A percentile compares a stretch with the other conserved stretches of the same genome.
Conservation (phyloP, 1,139 yeast species). For the Saccharomycopsis hybrid region DNA sequence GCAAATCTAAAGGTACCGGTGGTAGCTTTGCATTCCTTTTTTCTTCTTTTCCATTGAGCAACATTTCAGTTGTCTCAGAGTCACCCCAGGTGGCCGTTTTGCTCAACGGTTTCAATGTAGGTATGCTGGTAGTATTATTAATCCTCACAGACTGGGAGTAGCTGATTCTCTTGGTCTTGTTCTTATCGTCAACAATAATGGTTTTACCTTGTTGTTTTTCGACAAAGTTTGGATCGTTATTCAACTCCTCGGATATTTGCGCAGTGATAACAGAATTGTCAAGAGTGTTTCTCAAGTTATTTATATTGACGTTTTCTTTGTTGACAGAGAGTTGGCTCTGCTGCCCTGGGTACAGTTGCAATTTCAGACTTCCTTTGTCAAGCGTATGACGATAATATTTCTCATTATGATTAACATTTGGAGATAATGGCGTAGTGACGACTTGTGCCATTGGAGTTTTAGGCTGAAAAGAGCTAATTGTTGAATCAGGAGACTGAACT, state of each 20-base stretch:
- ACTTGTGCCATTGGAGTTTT: no score
- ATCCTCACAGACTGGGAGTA: constrained; percentile 5
- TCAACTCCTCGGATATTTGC: not conserved
- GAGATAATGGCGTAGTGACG: no score
- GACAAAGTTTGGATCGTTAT: not conserved
- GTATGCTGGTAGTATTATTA: not conserved
- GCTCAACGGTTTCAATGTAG: not conserved
- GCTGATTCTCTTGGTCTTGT: not conserved
- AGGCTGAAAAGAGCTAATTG: no score
- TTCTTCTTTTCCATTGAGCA: not conserved
- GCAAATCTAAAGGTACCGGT: constrained; percentile 47
- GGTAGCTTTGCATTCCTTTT: constrained; percentile 30
- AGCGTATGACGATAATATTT: no score
- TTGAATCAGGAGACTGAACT: no score
- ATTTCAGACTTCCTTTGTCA: no score
- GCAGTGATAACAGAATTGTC: not conserved
- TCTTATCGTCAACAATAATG: not conserved
- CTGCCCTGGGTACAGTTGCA: no score
- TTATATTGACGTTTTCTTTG: no score
- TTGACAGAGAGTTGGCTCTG: no score
- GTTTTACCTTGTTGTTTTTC: not conserved
- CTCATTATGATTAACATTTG: no score
- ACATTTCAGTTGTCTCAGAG: not conserved
- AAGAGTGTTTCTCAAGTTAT: constrained; percentile 4
- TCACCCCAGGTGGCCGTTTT: constrained; percentile 3